These are phyloP conservation scores for Ophiostoma sp. DNA, from an alignment of 2,329 filamentous ascomycete species.

Conservation along the genomic window DNA sequence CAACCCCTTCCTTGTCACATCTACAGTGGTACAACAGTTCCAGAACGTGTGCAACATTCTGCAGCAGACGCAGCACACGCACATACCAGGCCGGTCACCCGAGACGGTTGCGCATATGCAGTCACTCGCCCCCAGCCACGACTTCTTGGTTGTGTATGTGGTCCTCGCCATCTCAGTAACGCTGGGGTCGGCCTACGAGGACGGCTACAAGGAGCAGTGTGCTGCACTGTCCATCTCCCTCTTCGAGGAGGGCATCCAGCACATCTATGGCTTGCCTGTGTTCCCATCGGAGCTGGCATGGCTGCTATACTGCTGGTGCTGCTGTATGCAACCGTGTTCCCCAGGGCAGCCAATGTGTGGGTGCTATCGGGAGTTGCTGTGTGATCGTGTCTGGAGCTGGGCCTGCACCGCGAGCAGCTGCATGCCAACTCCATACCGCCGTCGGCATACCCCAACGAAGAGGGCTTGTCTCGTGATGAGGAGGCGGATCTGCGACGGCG, in stretches of 20 bases:
- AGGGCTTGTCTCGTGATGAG: background rate
- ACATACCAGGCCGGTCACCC: conserved; percentile 15
- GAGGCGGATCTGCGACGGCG: conserved; percentile 21
- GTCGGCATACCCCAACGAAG: background rate
- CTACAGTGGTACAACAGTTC: conserved; percentile 32
- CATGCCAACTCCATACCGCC: background rate
- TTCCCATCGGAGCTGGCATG: conserved; percentile 29
- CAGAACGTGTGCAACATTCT: conserved; percentile 23
- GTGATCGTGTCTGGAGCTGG: conserved; percentile 26
- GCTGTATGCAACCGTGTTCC: conserved; percentile 26
- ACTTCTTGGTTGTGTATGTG: conserved; percentile 34
- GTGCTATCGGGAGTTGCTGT: conserved; percentile 27
- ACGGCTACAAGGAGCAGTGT: conserved; percentile 33
- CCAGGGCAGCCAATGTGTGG: conserved; percentile 27
- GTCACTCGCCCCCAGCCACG: conserved; percentile 30
- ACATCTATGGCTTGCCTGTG: conserved; percentile 31
- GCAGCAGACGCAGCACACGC: conserved; percentile 23
- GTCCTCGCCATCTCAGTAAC: conserved; percentile 34
- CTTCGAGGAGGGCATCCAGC: conserved; percentile 35
- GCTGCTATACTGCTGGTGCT: conserved; percentile 25
- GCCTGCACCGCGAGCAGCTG: conserved; percentile 21
- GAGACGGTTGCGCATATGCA: conserved; percentile 17
- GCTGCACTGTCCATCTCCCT: conserved; percentile 33
- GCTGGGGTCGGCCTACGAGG: conserved; percentile 31
- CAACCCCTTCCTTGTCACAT: conserved; percentile 31